These are phyloP conservation scores for Sugiyamaella novakii DNA, from an alignment of 1,139 yeast genomes.

Conservation along the genomic window DNA sequence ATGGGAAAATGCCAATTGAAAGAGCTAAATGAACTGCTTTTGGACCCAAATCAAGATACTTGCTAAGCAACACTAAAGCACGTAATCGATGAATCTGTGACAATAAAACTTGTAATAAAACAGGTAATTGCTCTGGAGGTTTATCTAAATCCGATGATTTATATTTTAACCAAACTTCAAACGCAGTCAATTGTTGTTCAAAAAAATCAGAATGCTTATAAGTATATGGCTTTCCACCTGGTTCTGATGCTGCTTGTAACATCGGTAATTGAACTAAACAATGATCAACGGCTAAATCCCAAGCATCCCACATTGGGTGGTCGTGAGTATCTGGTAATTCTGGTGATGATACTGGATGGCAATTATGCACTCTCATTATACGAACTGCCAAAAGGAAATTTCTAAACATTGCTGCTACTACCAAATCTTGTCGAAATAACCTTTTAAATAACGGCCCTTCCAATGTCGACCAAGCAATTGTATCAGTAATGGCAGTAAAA, in stretches of 20 bases:
- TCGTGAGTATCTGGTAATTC: constrained; percentile 79
- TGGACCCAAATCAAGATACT: constrained; percentile 91
- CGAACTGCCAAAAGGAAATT: constrained; percentile 89
- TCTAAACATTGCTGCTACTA: constrained; percentile 94
- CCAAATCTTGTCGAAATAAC: constrained; percentile 89
- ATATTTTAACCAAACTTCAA: constrained; percentile 93
- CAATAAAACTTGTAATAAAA: constrained; percentile 84
- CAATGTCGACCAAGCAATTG: constrained; percentile 95
- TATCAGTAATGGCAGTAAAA: constrained; percentile 96
- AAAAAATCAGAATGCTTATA: constrained; percentile 92
- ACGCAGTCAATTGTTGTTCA: constrained; percentile 94
- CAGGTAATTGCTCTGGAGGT: constrained; percentile 95
- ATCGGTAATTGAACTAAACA: constrained; percentile 61
- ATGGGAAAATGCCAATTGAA: constrained; percentile 94
- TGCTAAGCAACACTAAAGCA: constrained; percentile 80
- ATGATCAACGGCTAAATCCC: constrained; percentile 97
- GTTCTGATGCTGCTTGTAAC: constrained; percentile 40
- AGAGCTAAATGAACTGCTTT: constrained; percentile 95
- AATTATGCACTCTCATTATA: constrained; percentile 90
- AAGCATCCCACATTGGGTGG: constrained; percentile 97
- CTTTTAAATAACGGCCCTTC: constrained; percentile 88
- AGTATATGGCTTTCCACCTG: constrained; percentile 43
- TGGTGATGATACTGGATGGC: constrained; percentile 95
- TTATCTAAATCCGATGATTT: constrained; percentile 69
- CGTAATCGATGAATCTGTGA: constrained; percentile 93